Evolutionary conservation across 179 eudicot species (phyloP).

Genomic region (Camellia oleifera): DNA sequence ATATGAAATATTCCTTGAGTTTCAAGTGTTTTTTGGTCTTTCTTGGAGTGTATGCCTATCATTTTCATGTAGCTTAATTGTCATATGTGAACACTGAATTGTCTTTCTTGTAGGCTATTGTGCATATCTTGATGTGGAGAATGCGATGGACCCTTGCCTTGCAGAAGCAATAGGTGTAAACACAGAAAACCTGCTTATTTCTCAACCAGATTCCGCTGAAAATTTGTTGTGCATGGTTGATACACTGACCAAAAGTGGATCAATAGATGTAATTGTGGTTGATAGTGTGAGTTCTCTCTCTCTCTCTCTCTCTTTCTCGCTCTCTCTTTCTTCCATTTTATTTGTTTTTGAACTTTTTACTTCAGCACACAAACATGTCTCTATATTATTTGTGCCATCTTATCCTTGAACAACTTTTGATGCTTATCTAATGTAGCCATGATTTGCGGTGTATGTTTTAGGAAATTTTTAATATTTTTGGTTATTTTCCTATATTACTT

Average conservation of each 20-base stretch:
- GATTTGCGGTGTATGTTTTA: background rate
- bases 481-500: background rate
- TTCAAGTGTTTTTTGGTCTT: background rate
- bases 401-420: background rate
- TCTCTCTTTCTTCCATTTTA: background rate
- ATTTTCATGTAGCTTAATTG: no score
- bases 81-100: background rate
- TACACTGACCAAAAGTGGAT: conserved; percentile 84
- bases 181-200: conserved; percentile 71
- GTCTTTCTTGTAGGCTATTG: conserved; percentile 69
- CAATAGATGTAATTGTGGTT: conserved; percentile 86
- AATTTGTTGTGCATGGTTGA: conserved; percentile 87
- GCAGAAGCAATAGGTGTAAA: conserved; percentile 84
- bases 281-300: conserved; percentile 71
- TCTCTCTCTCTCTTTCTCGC: background rate
- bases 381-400: background rate
- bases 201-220: conserved; percentile 94
- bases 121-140: conserved; percentile 95
- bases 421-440: background rate
- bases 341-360: background rate
- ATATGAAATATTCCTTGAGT: background rate
- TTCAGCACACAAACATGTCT: background rate
- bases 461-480: background rate
- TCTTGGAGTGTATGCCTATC: background rate
- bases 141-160: conserved; percentile 80